Conservation (phyloP, 129 eudicot species). For the Centella asiatica region DNA sequence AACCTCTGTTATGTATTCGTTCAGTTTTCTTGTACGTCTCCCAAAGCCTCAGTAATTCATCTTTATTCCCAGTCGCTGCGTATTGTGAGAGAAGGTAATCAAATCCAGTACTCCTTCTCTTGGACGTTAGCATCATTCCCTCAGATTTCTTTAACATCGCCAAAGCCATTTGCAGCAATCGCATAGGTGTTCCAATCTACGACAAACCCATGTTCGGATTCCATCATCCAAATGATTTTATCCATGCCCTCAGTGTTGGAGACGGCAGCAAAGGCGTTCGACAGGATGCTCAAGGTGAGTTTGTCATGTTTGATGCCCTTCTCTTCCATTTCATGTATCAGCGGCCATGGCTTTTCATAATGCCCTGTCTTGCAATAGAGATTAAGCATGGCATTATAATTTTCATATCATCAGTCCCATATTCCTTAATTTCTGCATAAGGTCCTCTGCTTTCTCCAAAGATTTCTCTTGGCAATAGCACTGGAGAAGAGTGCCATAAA, state of each 20-base stretch:
- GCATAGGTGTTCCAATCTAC: slow-evolving; percentile 31
- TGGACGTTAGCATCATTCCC: not conserved
- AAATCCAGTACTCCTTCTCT: slow-evolving; percentile 1
- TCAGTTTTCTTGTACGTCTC: not conserved
- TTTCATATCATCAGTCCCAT: slow-evolving; percentile 23
- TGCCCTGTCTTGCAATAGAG: slow-evolving; percentile 27
- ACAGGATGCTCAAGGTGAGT: slow-evolving; percentile 22
- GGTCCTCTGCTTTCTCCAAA: slow-evolving; percentile 39
- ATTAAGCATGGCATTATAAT: slow-evolving; percentile 39
- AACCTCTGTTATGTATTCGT: not conserved
- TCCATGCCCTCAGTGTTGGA: slow-evolving; percentile 36
- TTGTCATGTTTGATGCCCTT: slow-evolving; percentile 26
- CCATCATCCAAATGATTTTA: slow-evolving; percentile 29
- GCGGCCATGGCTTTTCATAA: slow-evolving; percentile 17
- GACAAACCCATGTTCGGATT: slow-evolving; percentile 13
- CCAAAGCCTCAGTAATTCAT: slow-evolving; percentile 4
- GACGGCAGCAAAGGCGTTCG: slow-evolving; percentile 22
- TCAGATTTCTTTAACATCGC: slow-evolving; percentile 42
- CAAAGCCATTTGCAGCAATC: slow-evolving; percentile 37
- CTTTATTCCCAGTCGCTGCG: slow-evolving; percentile 5
- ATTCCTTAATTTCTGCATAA: slow-evolving; percentile 35
- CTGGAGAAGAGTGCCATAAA: slow-evolving; percentile 39
- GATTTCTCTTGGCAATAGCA: slow-evolving; percentile 28
- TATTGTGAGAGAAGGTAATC: not conserved
- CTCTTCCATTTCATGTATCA: slow-evolving; percentile 37